Conservation (phyloP, 2,329 filamentous ascomycete genomes). For the Pseudogymnoascus sp. region DNA sequence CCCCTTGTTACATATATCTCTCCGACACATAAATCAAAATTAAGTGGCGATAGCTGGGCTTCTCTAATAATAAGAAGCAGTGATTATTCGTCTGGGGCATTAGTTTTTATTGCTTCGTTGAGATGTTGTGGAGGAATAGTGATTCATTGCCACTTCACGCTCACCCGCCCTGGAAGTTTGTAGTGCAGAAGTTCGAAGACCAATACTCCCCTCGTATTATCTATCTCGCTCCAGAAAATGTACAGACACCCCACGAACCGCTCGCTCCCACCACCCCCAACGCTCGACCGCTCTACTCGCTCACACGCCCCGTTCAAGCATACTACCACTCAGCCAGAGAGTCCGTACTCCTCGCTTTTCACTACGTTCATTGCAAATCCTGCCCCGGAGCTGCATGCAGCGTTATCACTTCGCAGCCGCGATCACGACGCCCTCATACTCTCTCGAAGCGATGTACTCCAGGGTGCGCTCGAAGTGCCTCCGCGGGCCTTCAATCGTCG, state of each 20-base stretch:
- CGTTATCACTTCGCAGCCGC: conserved; percentile 34
- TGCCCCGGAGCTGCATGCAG: not conserved
- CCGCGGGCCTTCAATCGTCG: conserved; percentile 77
- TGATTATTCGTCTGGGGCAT: too few relatives aligned
- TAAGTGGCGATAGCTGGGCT: too few relatives aligned
- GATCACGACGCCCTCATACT: conserved; percentile 80
- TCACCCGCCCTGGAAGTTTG: not conserved
- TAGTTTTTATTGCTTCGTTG: too few relatives aligned
- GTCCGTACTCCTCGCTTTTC: not conserved
- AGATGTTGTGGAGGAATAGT: too few relatives aligned
- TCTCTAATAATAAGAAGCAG: too few relatives aligned
- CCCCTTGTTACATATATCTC: too few relatives aligned
- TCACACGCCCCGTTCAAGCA: not conserved
- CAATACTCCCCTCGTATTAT: conserved; percentile 1
- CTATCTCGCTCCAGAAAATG: conserved; percentile 4
- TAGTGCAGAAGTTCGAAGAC: not conserved
- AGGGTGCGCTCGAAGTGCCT: conserved; percentile 92
- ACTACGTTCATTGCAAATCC: not conserved
- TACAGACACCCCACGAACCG: not conserved
- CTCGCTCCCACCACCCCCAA: not conserved
- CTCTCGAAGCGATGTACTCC: conserved; percentile 83
- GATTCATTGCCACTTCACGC: not conserved
- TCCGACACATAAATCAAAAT: too few relatives aligned
- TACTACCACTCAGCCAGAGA: not conserved
- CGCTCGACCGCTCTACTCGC: not conserved